Evolutionary conservation across 1,139 yeast genomes (phyloP).

Genomic region (Kodamaea plutei): DNA sequence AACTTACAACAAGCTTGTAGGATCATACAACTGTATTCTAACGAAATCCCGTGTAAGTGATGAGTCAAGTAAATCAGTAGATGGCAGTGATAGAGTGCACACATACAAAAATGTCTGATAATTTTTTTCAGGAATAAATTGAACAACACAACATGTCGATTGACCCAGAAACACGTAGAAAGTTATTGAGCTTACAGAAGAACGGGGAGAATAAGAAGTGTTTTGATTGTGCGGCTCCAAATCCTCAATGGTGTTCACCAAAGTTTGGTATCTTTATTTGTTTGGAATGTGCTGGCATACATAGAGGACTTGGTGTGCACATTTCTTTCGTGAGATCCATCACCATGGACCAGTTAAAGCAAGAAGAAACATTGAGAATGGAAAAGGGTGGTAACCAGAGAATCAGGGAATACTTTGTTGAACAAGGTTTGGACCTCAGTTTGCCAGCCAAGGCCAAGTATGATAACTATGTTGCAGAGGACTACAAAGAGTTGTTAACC

Average conservation of each 20-base stretch:
- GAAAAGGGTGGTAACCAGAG: slow-evolving; percentile 90
- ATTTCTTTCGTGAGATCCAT: slow-evolving; percentile 94
- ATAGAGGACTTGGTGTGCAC: slow-evolving; percentile 95
- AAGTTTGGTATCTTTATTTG: slow-evolving; percentile 96
- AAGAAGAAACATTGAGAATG: slow-evolving; percentile 86
- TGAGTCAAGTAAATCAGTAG: no score
- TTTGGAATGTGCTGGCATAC: slow-evolving; percentile 95
- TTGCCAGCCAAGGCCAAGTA: slow-evolving; percentile 72
- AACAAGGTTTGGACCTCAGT: slow-evolving; percentile 66
- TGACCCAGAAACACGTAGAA: slow-evolving; percentile 86
- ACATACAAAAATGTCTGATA: no score
- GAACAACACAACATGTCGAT: slow-evolving; percentile 58
- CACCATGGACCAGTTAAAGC: slow-evolving; percentile 96
- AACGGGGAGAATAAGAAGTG: slow-evolving; percentile 82
- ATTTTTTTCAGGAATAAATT: no score
- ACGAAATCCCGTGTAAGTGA: no score
- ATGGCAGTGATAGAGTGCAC: no score
- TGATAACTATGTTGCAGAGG: slow-evolving; percentile 89
- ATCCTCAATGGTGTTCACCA: slow-evolving; percentile 99
- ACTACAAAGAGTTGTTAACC: slow-evolving; percentile 78
- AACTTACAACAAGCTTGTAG: no score
- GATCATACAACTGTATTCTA: no score
- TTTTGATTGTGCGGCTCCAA: slow-evolving; percentile 91
- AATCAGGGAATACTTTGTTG: slow-evolving; percentile 62
- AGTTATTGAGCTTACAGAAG: slow-evolving; percentile 75